Evolutionary conservation across 2,329 filamentous ascomycete genomes (phyloP).

Genomic region (Trichophaea hybrida): DNA sequence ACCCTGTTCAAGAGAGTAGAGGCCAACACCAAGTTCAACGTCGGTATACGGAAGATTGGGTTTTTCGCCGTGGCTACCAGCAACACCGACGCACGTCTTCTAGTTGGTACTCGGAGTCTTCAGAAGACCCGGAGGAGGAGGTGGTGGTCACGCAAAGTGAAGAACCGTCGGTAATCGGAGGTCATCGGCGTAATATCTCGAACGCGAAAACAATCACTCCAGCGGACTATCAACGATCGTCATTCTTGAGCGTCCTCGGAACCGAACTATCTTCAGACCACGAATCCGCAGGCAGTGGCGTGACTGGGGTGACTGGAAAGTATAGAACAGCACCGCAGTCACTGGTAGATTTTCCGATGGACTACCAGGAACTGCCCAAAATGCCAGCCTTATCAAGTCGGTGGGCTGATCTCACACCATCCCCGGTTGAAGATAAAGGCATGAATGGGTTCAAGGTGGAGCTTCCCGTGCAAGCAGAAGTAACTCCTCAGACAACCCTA

Average conservation of each 20-base stretch:
- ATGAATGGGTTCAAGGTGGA: neutral
- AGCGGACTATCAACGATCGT: conserved; percentile 13
- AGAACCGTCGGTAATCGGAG: neutral
- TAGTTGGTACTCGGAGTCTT: conserved; percentile 14
- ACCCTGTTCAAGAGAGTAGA: neutral
- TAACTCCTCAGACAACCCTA: neutral
- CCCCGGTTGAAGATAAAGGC: conserved; percentile 3
- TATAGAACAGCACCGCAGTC: conserved; percentile 23
- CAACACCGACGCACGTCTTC: conserved; percentile 16
- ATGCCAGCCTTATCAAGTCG: conserved; percentile 15
- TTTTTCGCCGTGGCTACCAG: conserved; percentile 20
- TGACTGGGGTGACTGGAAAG: conserved; percentile 11
- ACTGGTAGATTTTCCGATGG: conserved; percentile 14
- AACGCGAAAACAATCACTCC: conserved; percentile 23
- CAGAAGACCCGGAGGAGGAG: conserved; percentile 11
- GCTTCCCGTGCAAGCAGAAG: neutral
- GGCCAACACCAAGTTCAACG: conserved; percentile 11
- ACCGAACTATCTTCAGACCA: conserved; percentile 19
- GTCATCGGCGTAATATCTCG: conserved; percentile 17
- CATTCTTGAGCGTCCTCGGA: conserved; percentile 10
- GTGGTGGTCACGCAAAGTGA: neutral
- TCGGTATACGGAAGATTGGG: conserved; percentile 24
- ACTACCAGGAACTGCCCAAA: neutral
- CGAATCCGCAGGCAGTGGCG: neutral
- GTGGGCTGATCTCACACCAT: conserved; percentile 16